Conservation (phyloP, 495 filamentous ascomycete genomes). For the Aspergillus egyptiacus region DNA sequence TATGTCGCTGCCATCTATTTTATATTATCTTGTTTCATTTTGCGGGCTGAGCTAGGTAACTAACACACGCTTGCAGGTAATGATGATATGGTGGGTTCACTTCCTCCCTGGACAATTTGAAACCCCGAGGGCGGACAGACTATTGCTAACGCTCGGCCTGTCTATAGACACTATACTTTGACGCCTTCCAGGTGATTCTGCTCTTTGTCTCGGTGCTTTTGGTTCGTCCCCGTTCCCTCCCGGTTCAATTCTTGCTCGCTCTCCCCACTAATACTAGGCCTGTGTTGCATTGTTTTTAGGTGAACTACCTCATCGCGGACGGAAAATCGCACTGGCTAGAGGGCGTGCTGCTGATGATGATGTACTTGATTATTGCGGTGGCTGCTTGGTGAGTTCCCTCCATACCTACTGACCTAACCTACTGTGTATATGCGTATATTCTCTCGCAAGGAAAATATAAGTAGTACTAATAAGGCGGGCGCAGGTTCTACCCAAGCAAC, state of each 20-base stretch:
- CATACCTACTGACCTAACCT: neutral
- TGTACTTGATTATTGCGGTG: constrained; percentile 68
- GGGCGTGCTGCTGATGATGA: constrained; percentile 64
- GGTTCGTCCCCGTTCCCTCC: constrained; percentile 16
- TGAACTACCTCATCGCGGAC: constrained; percentile 73
- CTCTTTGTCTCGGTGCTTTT: constrained; percentile 73
- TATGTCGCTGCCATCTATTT: constrained; percentile 31
- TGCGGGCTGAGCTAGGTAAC: neutral
- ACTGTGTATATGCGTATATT: too few relatives aligned
- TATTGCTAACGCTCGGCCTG: constrained; percentile 22
- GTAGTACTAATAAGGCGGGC: neutral
- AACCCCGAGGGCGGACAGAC: neutral
- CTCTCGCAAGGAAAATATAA: too few relatives aligned
- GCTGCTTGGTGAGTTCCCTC: constrained; percentile 42
- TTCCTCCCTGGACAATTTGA: too few relatives aligned
- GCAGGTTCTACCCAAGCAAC: too few relatives aligned
- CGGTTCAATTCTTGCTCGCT: neutral
- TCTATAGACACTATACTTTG: constrained; percentile 67
- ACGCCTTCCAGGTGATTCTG: constrained; percentile 73
- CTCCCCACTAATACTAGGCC: too few relatives aligned
- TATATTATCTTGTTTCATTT: too few relatives aligned
- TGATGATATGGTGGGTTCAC: constrained; percentile 33
- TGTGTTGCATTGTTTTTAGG: too few relatives aligned
- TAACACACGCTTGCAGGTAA: constrained; percentile 14
- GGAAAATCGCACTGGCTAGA: constrained; percentile 63